phyloP scores from a whole-genome alignment of 2,329 filamentous ascomycete species.

The Penicillium sp. region DNA sequence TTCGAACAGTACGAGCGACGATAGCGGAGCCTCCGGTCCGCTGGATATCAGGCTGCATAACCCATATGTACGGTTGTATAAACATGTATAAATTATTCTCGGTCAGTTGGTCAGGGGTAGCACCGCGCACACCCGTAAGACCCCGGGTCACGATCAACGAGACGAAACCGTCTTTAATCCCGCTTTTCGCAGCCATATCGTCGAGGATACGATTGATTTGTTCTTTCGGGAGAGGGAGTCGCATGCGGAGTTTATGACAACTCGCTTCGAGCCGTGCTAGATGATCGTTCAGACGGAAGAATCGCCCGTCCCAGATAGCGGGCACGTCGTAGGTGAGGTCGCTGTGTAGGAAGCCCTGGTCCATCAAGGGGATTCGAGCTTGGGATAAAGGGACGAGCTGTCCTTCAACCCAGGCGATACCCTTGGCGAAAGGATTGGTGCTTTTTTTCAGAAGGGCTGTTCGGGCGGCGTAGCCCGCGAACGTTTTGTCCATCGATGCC shows the following conservation, averaged over 20 bases:
- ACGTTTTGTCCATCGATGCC: not conserved
- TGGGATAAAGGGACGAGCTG: constrained; percentile 49
- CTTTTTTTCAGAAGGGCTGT: constrained; percentile 23
- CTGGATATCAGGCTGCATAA: constrained; percentile 54
- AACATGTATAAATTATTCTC: constrained; percentile 54
- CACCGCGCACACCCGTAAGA: constrained; percentile 46
- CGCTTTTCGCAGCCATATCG: constrained; percentile 53
- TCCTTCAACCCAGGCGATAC: constrained; percentile 55
- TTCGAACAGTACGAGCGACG: constrained; percentile 51
- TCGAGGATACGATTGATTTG: constrained; percentile 47
- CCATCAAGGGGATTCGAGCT: constrained; percentile 55
- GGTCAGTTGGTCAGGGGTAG: constrained; percentile 38
- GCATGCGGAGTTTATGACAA: constrained; percentile 53
- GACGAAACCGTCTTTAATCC: constrained; percentile 56
- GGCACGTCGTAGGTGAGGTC: constrained; percentile 59
- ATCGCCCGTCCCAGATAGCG: constrained; percentile 56
- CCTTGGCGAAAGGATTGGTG: constrained; percentile 47
- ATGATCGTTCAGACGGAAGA: constrained; percentile 58
- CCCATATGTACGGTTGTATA: constrained; percentile 55
- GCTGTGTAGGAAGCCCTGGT: constrained; percentile 58
- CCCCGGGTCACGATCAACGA: constrained; percentile 58
- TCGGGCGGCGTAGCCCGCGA: not conserved
- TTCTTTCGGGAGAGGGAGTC: constrained; percentile 47
- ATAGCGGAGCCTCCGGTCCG: constrained; percentile 47
- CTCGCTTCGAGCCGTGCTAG: constrained; percentile 49